Base-by-base conservation (phyloP, 257 asterid species). In the Eucommia ulmoides region DNA sequence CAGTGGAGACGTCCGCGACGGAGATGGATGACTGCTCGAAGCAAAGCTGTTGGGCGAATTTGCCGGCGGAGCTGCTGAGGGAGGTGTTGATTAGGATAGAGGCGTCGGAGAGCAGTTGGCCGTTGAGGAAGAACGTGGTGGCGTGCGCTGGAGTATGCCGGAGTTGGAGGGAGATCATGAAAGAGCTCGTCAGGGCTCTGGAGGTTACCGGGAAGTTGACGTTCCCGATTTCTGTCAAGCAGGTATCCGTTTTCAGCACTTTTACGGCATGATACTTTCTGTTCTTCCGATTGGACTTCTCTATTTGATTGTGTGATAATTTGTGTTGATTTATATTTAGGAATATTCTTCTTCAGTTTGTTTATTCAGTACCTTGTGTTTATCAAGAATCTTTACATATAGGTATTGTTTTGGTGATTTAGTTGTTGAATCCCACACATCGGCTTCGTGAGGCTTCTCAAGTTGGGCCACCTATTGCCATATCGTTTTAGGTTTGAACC, bases 71-170 rank as follows among this genome's bases (percentile, higher is more conserved):
- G 44, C 44, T 35, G 9, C 16, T 35, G 44, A 35, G 44, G 44
- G 44, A 35, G 44, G 44, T 35, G 5, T 35, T 35, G 44, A 17
- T 35, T 15, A 35, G 44, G 16, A 6, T 35, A 35, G 44, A 35
- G 15, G 44, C 44, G 44, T 35, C 44, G 44, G 44, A 35, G 44
- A 35, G 44, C 16, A 11, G 44, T 35, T 35, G 44, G 44, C 44
- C 44, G 44, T 6, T 11, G 44, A 35, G 44, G 15, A 35, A 35
- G 44, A 35, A 17, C 44, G 44, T 35, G 44, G 44, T 35, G 44
- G 44, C 44, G 2, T 35, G 44, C 16, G 44, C 44, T 11, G 44
- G 44, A 35, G 44, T 35, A 17, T 35, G 44, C 15, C 11, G 44
- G 44, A 35, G 44, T 35, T 35, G 44, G 44, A 35, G 44, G 16